These are phyloP conservation scores for Tylopilus sp. DNA, from an alignment of 768 basidiomycete genomes.

Conservation along the genomic window DNA sequence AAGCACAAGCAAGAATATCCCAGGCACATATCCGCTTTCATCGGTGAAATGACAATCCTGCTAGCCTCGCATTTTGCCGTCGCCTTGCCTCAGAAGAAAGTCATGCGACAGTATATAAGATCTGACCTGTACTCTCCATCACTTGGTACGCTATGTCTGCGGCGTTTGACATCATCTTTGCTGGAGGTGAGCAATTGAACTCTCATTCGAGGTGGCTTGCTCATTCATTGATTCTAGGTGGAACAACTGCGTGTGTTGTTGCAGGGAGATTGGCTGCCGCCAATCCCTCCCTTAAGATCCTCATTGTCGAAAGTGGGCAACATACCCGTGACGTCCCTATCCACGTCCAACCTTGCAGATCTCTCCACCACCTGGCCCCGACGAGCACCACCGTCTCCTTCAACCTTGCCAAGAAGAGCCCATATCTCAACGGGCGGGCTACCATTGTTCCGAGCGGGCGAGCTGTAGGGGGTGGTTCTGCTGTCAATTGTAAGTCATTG, in stretches of 20 bases:
- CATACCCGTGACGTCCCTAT: too few species aligned
- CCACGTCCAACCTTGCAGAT: constrained; percentile 33
- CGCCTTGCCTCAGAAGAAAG: background rate
- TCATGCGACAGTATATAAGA: background rate
- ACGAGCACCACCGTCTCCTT: constrained; percentile 42
- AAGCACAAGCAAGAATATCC: too few species aligned
- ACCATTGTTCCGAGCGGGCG: constrained; percentile 44
- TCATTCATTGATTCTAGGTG: constrained; percentile 28
- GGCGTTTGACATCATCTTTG: constrained; percentile 52
- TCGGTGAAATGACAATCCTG: too few species aligned
- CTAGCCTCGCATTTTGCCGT: too few species aligned
- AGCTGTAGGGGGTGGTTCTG: constrained; percentile 60
- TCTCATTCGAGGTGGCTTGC: background rate
- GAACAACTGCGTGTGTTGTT: constrained; percentile 53
- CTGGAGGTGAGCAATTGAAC: constrained; percentile 41
- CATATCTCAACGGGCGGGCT: constrained; percentile 44
- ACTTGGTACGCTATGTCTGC: constrained; percentile 4
- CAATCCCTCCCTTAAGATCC: too few species aligned
- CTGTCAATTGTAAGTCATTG: constrained; percentile 52
- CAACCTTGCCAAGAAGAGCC: constrained; percentile 38
- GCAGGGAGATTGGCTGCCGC: constrained; percentile 36
- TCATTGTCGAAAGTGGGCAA: too few species aligned
- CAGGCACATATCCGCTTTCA: too few species aligned
- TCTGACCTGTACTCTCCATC: constrained; percentile 1
- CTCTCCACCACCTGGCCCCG: constrained; percentile 39